These are phyloP conservation scores for Aspergillus fijiensis DNA, from an alignment of 2,329 filamentous ascomycete genomes.

Conservation along the genomic window DNA sequence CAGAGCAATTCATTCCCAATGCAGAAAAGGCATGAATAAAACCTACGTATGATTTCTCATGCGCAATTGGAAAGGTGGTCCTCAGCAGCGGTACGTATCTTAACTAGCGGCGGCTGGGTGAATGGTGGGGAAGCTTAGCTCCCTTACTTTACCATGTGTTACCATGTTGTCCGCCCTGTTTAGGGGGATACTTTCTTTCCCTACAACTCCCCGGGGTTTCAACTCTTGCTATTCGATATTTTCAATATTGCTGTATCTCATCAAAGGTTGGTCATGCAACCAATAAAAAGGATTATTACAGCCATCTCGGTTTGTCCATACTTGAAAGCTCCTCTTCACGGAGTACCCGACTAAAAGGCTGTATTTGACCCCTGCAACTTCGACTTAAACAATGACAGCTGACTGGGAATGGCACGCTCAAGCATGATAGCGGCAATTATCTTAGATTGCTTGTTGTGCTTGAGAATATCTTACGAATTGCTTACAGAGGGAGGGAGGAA, in stretches of 20 bases:
- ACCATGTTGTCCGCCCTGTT: background rate
- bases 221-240: background rate
- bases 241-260: background rate
- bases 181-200: background rate
- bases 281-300: too few relatives aligned
- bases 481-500: too few relatives aligned
- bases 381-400: conserved; percentile 5
- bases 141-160: conserved; percentile 1
- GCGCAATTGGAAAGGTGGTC: background rate
- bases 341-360: background rate
- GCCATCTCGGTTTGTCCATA: too few relatives aligned
- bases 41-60: too few relatives aligned
- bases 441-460: too few relatives aligned
- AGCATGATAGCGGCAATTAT: background rate
- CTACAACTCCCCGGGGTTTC: background rate
- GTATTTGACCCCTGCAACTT: background rate
- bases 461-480: too few relatives aligned
- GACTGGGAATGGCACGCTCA: background rate
- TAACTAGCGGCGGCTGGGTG: background rate
- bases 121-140: conserved; percentile 1
- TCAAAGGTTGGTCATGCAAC: background rate
- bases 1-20: too few relatives aligned
- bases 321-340: background rate
- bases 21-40: too few relatives aligned
- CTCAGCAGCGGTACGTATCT: background rate